Percentiles rank a stretch among this genome's conserved stretches.
Evolutionary conservation across 2,329 filamentous ascomycete species (phyloP).

Genomic region (Coniochaeta ligniaria): DNA sequence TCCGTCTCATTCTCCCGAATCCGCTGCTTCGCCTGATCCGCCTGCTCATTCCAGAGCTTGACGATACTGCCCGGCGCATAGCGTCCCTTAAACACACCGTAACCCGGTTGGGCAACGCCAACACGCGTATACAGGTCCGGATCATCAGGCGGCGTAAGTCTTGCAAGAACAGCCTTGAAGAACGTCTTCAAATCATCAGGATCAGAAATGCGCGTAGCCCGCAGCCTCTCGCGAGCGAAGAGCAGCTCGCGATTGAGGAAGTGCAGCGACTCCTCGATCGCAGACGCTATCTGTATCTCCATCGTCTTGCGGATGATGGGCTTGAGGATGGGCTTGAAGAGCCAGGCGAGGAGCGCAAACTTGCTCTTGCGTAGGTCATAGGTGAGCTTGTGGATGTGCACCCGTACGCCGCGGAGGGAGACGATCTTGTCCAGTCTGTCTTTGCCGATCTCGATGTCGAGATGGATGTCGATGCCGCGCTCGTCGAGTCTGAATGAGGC

Average conservation of each 20-base stretch:
- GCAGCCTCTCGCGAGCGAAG: constrained; percentile 77
- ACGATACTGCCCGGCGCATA: constrained; percentile 88
- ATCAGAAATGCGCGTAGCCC: constrained; percentile 76
- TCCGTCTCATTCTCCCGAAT: constrained; percentile 65
- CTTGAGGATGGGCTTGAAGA: constrained; percentile 76
- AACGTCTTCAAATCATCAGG: constrained; percentile 78
- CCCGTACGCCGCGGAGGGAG: constrained; percentile 65
- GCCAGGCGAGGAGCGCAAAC: constrained; percentile 71
- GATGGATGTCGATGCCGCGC: constrained; percentile 75
- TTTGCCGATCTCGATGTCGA: constrained; percentile 77
- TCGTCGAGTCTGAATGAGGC: constrained; percentile 81
- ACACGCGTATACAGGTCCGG: constrained; percentile 70
- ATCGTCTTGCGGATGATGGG: constrained; percentile 74
- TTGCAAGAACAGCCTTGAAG: constrained; percentile 70
- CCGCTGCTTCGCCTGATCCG: constrained; percentile 58
- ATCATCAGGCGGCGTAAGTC: constrained; percentile 64
- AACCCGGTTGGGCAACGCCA: constrained; percentile 52
- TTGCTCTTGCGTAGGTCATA: constrained; percentile 70
- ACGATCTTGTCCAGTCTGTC: constrained; percentile 76
- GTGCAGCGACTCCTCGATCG: constrained; percentile 63
- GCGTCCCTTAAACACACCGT: constrained; percentile 67
- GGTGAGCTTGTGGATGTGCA: constrained; percentile 79
- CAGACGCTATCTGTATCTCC: constrained; percentile 68
- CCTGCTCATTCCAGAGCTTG: constrained; percentile 84
- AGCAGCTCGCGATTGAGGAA: constrained; percentile 77